phyloP scores from a whole-genome alignment of 495 filamentous ascomycete species.

The Pyrenula aspistea region DNA sequence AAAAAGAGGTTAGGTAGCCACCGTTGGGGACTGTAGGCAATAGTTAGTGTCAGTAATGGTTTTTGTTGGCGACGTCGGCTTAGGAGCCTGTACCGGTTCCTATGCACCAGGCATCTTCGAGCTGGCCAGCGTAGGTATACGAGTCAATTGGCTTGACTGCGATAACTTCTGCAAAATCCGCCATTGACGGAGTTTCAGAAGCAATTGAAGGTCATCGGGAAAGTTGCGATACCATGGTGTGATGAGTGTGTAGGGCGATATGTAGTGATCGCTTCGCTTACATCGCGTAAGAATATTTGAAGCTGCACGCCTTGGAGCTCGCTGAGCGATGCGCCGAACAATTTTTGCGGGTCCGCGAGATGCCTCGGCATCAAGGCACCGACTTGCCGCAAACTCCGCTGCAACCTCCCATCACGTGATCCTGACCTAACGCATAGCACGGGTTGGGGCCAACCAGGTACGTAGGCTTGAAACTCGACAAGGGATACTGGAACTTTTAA shows the following conservation, averaged over 20 bases:
- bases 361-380: neutral
- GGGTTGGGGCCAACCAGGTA: too few species aligned
- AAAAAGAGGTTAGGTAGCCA: slow-evolving; percentile 57
- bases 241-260: too few species aligned
- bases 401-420: too few species aligned
- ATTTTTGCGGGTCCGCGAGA: neutral
- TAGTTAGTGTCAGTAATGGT: neutral
- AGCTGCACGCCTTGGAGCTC: neutral
- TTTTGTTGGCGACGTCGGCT: neutral
- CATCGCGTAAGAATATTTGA: too few species aligned
- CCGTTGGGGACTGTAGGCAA: slow-evolving; percentile 71
- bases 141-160: slow-evolving; percentile 38
- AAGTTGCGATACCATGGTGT: neutral
- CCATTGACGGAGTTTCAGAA: neutral
- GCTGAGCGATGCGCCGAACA: neutral
- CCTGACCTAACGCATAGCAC: too few species aligned
- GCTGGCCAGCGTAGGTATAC: slow-evolving; percentile 47
- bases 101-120: slow-evolving; percentile 57
- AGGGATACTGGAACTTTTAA: too few species aligned
- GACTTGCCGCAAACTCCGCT: too few species aligned
- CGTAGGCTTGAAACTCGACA: too few species aligned
- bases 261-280: too few species aligned
- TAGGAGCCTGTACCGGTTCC: slow-evolving; percentile 40
- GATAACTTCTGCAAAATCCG: slow-evolving; percentile 46
- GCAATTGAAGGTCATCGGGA: neutral